These are phyloP conservation scores for Pinus tabuliformis DNA, from an alignment of 75 land plant genomes.

Conservation along the genomic window DNA sequence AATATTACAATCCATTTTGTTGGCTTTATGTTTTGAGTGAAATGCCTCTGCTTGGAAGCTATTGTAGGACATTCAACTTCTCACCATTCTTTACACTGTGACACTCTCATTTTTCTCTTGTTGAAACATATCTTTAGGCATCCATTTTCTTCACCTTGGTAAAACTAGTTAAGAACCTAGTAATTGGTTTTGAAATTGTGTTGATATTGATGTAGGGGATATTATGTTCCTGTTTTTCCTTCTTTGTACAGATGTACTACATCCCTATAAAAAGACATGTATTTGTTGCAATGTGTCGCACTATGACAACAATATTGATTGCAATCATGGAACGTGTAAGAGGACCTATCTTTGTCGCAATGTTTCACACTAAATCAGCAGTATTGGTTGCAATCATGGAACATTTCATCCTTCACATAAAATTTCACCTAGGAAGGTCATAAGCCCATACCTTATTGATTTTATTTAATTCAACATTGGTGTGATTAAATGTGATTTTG, in stretches of 20 bases:
- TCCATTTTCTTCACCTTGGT: no score
- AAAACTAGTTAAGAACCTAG: no score
- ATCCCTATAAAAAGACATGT: constrained; percentile 3
- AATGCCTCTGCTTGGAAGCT: constrained; percentile 13
- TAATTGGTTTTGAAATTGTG: neutral
- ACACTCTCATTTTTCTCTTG: neutral
- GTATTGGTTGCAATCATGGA: no score
- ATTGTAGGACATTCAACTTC: constrained; percentile 4
- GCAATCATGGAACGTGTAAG: no score
- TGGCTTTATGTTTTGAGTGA: neutral
- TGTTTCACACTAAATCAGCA: no score
- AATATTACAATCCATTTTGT: neutral
- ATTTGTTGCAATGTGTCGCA: constrained; percentile 1
- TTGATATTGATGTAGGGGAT: constrained; percentile 6
- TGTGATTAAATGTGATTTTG: no score
- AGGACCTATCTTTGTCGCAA: no score
- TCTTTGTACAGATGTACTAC: neutral
- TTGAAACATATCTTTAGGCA: no score
- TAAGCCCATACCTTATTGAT: no score
- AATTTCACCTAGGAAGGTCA: constrained; percentile 12
- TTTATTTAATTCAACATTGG: no score
- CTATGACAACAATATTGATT: neutral
- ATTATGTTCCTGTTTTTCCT: constrained; percentile 1
- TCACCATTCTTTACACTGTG: constrained; percentile 7
- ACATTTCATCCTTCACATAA: neutral